Conservation (phyloP, 2,329 filamentous ascomycete genomes). For the Lachnellula occidentalis region DNA sequence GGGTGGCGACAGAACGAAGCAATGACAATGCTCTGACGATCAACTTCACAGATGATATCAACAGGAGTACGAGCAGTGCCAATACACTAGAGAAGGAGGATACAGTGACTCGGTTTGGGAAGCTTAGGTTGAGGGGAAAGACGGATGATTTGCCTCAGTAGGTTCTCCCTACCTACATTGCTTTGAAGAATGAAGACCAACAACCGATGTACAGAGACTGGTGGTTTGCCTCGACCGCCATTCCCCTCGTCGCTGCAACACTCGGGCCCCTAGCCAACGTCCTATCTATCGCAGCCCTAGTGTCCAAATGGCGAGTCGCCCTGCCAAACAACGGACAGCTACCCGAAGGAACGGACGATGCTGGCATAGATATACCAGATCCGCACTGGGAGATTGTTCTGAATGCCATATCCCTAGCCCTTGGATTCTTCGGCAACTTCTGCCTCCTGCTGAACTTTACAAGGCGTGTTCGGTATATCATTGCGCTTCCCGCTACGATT, state of each 20-base stretch:
- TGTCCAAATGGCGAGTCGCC: slow-evolving; percentile 55
- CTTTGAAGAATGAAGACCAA: not conserved
- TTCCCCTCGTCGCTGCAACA: slow-evolving; percentile 60
- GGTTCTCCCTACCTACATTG: slow-evolving; percentile 4
- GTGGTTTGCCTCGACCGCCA: slow-evolving; percentile 38
- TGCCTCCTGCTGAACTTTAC: slow-evolving; percentile 68
- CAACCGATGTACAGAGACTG: slow-evolving; percentile 27
- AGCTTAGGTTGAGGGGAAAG: slow-evolving; percentile 29
- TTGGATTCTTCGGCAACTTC: slow-evolving; percentile 61
- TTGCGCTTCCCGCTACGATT: slow-evolving; percentile 63
- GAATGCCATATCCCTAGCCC: slow-evolving; percentile 59
- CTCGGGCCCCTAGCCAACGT: slow-evolving; percentile 68
- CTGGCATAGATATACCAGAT: slow-evolving; percentile 50
- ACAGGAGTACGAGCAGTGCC: not conserved
- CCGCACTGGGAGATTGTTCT: slow-evolving; percentile 54
- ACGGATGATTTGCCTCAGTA: slow-evolving; percentile 32
- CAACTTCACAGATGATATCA: not conserved
- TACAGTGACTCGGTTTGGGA: slow-evolving; percentile 23
- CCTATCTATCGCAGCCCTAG: slow-evolving; percentile 60
- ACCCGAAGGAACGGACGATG: slow-evolving; percentile 40
- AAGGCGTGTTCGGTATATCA: slow-evolving; percentile 57
- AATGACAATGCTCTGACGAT: not conserved
- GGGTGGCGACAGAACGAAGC: slow-evolving; percentile 4
- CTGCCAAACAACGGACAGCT: slow-evolving; percentile 41
- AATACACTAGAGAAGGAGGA: slow-evolving; percentile 1